Evolutionary conservation across 257 asterid genomes (phyloP).

Genomic region (Misopates orontium): DNA sequence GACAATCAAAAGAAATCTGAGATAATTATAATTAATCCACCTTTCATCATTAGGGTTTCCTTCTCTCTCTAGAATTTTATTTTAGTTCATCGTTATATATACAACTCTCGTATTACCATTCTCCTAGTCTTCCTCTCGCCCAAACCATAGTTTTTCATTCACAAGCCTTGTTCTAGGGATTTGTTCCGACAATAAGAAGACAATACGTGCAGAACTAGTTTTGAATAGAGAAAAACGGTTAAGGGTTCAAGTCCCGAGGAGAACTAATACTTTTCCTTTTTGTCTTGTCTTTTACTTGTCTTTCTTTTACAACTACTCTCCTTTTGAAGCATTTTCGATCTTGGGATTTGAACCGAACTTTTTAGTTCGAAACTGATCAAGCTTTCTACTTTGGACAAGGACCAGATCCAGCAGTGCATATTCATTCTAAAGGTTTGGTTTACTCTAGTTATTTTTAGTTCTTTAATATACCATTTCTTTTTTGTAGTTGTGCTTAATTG

Average conservation of each 20-base stretch:
- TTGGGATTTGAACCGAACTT: constrained; percentile 25
- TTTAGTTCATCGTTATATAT: constrained; percentile 30
- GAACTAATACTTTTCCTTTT: constrained; percentile 1
- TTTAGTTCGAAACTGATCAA: not conserved
- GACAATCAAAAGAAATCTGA: constrained; percentile 30
- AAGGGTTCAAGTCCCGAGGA: constrained; percentile 63
- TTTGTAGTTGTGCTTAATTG: not conserved
- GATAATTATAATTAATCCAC: constrained; percentile 30
- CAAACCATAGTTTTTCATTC: not conserved
- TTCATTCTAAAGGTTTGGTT: constrained; percentile 30
- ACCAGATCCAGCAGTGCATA: constrained; percentile 21
- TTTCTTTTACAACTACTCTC: constrained; percentile 18
- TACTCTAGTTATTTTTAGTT: not conserved
- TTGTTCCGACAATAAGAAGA: constrained; percentile 29
- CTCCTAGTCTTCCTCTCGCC: constrained; percentile 25
- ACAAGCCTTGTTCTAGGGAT: constrained; percentile 36
- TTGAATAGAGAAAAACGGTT: constrained; percentile 13
- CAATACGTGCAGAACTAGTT: constrained; percentile 28
- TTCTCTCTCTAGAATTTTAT: constrained; percentile 3
- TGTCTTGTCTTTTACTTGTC: constrained; percentile 30
- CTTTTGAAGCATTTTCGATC: constrained; percentile 25
- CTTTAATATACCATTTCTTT: not conserved
- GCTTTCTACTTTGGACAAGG: constrained; percentile 14
- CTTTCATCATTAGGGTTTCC: constrained; percentile 69
- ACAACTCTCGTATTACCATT: constrained; percentile 24